Evolutionary conservation across 495 filamentous ascomycete genomes (phyloP).

Genomic region (Hypoxylon trugodes): DNA sequence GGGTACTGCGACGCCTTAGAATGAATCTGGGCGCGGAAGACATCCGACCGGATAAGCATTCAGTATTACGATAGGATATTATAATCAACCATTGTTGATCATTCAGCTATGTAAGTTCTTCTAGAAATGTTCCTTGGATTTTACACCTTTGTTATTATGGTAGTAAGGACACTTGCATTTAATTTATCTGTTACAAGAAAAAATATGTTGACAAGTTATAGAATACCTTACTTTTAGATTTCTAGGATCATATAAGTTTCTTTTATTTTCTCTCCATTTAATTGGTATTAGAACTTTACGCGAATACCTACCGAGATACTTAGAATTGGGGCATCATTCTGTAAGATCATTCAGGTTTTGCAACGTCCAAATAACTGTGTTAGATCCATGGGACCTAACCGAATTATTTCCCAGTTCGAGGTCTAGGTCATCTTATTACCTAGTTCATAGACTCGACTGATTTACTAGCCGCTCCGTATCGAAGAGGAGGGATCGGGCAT

Average conservation of each 20-base stretch:
- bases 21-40: constrained; percentile 29
- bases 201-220: constrained; percentile 24
- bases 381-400: too few species aligned
- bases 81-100: constrained; percentile 29
- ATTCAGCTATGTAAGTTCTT: constrained; percentile 27
- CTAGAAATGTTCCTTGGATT: constrained; percentile 34
- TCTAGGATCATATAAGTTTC: constrained; percentile 14
- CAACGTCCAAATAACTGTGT: too few species aligned
- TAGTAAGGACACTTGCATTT: constrained; percentile 17
- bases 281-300: too few species aligned
- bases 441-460: too few species aligned
- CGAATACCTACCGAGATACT: too few species aligned
- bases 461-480: too few species aligned
- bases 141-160: constrained; percentile 19
- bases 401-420: too few species aligned
- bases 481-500: constrained; percentile 20
- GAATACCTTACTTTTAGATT: constrained; percentile 18
- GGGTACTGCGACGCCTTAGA: background rate
- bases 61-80: constrained; percentile 17
- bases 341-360: too few species aligned
- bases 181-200: constrained; percentile 40
- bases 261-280: too few species aligned
- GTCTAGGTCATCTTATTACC: too few species aligned
- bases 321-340: too few species aligned
- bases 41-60: constrained; percentile 33